These are phyloP conservation scores for Patellifolia procumbens DNA, from an alignment of 179 eudicot species.

Conservation along the genomic window DNA sequence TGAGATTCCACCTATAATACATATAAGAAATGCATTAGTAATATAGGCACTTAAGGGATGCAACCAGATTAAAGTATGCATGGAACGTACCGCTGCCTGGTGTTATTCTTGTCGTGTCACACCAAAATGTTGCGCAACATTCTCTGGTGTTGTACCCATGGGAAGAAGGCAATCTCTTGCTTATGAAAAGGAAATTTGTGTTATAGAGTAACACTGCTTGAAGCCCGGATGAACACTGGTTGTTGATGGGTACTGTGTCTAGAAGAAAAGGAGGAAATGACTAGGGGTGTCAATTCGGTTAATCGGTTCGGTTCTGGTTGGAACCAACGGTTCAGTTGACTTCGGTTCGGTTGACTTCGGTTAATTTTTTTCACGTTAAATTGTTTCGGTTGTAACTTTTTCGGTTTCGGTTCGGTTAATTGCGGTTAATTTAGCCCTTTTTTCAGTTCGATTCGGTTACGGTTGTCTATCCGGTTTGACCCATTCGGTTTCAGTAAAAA, in stretches of 20 bases:
- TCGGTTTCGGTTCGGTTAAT: too few relatives aligned
- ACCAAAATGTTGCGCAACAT: slow-evolving; percentile 75
- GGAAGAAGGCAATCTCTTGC: slow-evolving; percentile 93
- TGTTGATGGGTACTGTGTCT: slow-evolving; percentile 90
- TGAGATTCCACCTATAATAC: slow-evolving; percentile 76
- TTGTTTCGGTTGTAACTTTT: too few relatives aligned
- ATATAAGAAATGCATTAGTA: neutral
- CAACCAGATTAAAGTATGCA: slow-evolving; percentile 3
- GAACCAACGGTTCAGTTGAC: too few relatives aligned
- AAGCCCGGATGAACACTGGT: slow-evolving; percentile 98
- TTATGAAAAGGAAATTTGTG: slow-evolving; percentile 41
- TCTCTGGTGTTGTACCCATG: slow-evolving; percentile 94
- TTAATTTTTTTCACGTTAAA: too few relatives aligned
- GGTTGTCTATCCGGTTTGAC: too few relatives aligned
- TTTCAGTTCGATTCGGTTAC: too few relatives aligned
- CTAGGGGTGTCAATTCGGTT: too few relatives aligned
- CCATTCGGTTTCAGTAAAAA: too few relatives aligned
- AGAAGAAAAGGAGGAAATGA: slow-evolving; percentile 14
- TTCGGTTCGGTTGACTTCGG: too few relatives aligned
- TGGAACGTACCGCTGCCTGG: slow-evolving; percentile 81
- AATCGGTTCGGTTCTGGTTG: too few relatives aligned
- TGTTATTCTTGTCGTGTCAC: slow-evolving; percentile 90
- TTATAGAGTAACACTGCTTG: slow-evolving; percentile 96
- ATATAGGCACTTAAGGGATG: neutral
- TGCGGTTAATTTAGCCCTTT: too few relatives aligned